Evolutionary conservation across 495 filamentous ascomycete genomes (phyloP).

Genomic region (Trypethelium eluteriae): DNA sequence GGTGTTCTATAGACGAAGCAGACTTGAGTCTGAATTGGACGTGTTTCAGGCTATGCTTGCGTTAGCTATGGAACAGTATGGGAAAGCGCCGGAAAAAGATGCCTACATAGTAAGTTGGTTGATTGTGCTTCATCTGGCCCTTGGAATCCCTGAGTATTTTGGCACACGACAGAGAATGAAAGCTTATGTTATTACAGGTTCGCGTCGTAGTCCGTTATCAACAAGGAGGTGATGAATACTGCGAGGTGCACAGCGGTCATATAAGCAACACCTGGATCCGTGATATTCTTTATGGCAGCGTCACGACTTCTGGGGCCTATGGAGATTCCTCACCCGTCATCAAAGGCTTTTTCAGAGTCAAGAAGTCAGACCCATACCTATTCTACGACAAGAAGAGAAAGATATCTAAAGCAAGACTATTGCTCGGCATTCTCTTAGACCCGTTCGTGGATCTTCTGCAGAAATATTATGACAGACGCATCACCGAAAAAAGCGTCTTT

Average conservation of each 20-base stretch:
- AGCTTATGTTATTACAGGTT: neutral
- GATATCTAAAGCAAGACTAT: neutral
- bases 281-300: neutral
- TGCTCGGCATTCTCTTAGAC: neutral
- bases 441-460: conserved; percentile 1
- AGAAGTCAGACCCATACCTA: neutral
- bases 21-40: neutral
- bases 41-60: neutral
- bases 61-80: neutral
- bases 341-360: neutral
- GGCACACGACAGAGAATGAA: too few relatives aligned
- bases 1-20: neutral
- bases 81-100: neutral
- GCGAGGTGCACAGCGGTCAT: neutral
- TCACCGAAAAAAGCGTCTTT: neutral
- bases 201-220: neutral
- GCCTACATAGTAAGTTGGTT: neutral
- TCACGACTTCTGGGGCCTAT: neutral
- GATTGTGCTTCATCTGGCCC: too few relatives aligned
- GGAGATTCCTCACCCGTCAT: neutral
- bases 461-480: neutral
- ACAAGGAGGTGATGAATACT: neutral
- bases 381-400: neutral
- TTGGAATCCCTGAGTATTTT: too few relatives aligned
- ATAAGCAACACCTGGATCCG: neutral